Conservation (phyloP, 306 rosid species). For the Betula pendula region DNA sequence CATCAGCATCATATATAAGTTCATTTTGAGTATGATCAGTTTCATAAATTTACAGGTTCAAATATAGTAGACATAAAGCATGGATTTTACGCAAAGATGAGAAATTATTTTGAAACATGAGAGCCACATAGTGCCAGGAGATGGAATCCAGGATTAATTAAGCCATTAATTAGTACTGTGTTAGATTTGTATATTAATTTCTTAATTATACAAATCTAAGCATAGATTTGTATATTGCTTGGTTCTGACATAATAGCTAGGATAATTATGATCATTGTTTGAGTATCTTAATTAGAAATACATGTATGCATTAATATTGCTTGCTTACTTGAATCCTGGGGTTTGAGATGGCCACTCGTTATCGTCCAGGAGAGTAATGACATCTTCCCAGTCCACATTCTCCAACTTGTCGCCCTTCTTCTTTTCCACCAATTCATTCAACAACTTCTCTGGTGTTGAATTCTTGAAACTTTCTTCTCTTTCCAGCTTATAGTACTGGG, state of each 20-base stretch:
- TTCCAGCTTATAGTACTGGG: slow-evolving; percentile 68
- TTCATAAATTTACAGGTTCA: not conserved
- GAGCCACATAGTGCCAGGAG: not conserved
- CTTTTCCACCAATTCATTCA: slow-evolving; percentile 51
- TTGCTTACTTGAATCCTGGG: slow-evolving; percentile 76
- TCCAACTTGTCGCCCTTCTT: slow-evolving; percentile 53
- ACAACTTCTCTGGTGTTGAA: slow-evolving; percentile 47
- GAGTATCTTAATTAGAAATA: not conserved
- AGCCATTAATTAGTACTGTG: too few species aligned
- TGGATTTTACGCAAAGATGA: not conserved
- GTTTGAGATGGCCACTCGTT: slow-evolving; percentile 75
- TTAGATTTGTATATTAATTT: too few species aligned
- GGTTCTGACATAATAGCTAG: too few species aligned
- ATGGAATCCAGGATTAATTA: not conserved
- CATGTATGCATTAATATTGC: too few species aligned
- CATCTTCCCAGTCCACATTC: slow-evolving; percentile 93
- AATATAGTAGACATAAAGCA: not conserved
- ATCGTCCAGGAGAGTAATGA: slow-evolving; percentile 67
- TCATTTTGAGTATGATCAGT: not conserved
- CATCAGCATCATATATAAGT: slow-evolving; percentile 11
- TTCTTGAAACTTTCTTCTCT: slow-evolving; percentile 80
- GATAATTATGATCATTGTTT: too few species aligned
- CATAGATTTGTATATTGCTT: too few species aligned
- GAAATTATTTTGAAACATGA: too few species aligned
- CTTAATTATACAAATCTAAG: too few species aligned